Percentiles rank a stretch among this genome's conserved stretches.
phyloP scores from a whole-genome alignment of 2,329 filamentous ascomycete species.

The Nigrospora oryzae region DNA sequence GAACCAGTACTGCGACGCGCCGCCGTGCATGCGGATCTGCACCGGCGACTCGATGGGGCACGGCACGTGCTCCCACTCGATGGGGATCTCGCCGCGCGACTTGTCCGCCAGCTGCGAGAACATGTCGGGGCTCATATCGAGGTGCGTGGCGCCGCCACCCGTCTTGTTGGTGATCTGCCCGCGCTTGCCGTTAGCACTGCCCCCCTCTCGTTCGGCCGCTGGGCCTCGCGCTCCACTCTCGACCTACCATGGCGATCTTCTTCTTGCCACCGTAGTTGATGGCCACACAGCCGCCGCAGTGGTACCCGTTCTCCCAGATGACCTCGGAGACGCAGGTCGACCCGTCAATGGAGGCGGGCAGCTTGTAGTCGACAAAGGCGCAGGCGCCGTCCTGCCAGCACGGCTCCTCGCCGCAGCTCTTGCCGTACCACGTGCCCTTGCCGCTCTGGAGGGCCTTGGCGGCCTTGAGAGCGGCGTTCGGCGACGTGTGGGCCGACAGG shows the following conservation, averaged over 20 bases:
- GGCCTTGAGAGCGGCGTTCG: too few relatives aligned
- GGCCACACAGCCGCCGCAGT: constrained; percentile 1
- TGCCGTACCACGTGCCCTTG: constrained; percentile 1
- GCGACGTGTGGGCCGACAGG: too few relatives aligned
- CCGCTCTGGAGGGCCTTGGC: neutral
- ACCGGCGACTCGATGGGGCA: constrained; percentile 2
- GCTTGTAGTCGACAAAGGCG: constrained; percentile 2
- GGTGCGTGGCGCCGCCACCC: constrained; percentile 1
- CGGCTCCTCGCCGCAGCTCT: constrained; percentile 1
- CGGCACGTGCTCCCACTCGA: constrained; percentile 1
- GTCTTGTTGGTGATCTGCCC: constrained; percentile 1
- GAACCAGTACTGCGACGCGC: constrained; percentile 10
- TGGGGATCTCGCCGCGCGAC: constrained; percentile 1
- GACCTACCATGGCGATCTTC: constrained; percentile 1
- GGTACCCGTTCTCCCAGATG: constrained; percentile 2
- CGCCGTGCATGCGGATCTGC: constrained; percentile 9
- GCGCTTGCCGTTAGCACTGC: neutral
- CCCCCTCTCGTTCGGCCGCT: too few relatives aligned
- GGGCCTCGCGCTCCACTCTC: too few relatives aligned
- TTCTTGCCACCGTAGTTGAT: constrained; percentile 1
- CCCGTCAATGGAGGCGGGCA: neutral
- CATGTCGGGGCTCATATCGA: constrained; percentile 2
- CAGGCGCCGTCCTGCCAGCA: constrained; percentile 1
- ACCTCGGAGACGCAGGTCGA: constrained; percentile 1
- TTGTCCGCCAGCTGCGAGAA: constrained; percentile 2